Conservation (phyloP, 352 stramenopile genomes). For the Globisporangium middletonii region DNA sequence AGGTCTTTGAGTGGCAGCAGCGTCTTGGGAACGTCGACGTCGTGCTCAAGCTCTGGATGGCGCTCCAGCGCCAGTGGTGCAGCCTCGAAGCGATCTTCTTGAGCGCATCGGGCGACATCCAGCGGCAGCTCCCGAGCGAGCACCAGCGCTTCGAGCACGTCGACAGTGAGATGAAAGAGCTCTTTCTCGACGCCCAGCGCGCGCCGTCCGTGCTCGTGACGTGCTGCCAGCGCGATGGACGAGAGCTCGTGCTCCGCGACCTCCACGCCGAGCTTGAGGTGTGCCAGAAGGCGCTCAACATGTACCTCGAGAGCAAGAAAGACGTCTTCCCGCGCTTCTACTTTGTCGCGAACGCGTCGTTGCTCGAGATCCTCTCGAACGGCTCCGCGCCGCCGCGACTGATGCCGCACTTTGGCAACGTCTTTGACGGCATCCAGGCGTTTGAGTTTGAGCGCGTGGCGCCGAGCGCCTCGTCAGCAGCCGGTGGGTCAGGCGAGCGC, state of each 20-base stretch:
- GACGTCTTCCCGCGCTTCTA: constrained; percentile 96
- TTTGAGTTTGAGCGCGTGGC: constrained; percentile 63
- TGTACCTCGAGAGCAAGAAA: constrained; percentile 96
- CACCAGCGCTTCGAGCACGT: constrained; percentile 87
- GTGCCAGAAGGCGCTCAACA: constrained; percentile 94
- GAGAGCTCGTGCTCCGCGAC: constrained; percentile 72
- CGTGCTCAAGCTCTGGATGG: constrained; percentile 91
- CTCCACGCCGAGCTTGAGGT: constrained; percentile 90
- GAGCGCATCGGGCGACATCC: constrained; percentile 88
- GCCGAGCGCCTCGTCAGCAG: no score
- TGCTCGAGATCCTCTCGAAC: constrained; percentile 95
- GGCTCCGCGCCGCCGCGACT: constrained; percentile 85
- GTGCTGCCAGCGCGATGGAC: constrained; percentile 71
- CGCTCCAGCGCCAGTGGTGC: constrained; percentile 88
- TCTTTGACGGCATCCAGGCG: constrained; percentile 86
- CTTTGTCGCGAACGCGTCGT: constrained; percentile 92
- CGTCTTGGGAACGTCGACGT: constrained; percentile 90
- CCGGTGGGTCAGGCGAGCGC: no score
- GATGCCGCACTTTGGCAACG: constrained; percentile 86
- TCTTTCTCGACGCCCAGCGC: constrained; percentile 55
- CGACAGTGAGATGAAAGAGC: constrained; percentile 82
- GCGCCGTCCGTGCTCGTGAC: constrained; percentile 65
- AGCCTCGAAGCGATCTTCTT: constrained; percentile 95
- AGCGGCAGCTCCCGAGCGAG: constrained; percentile 89
- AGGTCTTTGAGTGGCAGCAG: constrained; percentile 93